Base-by-base conservation (phyloP, 306 rosid genomes). In the Glycine tomentella region DNA sequence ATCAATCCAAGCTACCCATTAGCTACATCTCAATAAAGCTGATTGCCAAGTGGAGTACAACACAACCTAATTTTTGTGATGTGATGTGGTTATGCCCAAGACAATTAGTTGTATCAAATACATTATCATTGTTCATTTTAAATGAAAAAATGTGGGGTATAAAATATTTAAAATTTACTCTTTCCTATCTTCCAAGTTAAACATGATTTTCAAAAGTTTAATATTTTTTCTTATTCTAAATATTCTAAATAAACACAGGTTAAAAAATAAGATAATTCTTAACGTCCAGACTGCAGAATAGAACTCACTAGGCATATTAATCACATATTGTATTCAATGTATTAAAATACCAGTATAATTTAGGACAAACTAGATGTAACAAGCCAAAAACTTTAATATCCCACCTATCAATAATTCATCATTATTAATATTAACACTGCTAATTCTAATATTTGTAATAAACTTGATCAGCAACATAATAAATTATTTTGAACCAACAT, bases 1-100 rank as follows among this genome's bases (percentile, higher is more conserved):
- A 55, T 56, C 40, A 74, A 40, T 17, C 38, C 52, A 74, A 63
- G 52, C 67, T 56, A 78, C n/a, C 52, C 69, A 45, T 68, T 31
- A 67, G 48, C 13, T 12, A 36, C 56, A 45, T 75, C 71, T 45
- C 3, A 46, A 48, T 61, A 44, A 59, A 20, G 46, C 58, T 20
- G 36, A 38, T 9, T 17, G 20, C 33, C 75, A 77, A 66, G 46
- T 55, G 51, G 46, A 14, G 36, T 25, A 34, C 48, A 46, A 13
- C 49, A 42, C 40, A 42, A 10, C 44, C 40, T 74, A 74, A 42
- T 6, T 57, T 57, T 17, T 20, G 38, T 1, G 34, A 46, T 10
- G 70, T 46, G 71, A 44, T 25, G 31, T 25, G 31, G 31, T 48
- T 45, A 62, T 59, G 69, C 56, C 64, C 58, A 75, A 75, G 46